Evolutionary conservation across 2,329 filamentous ascomycete species (phyloP).

Genomic region (Aspergillus tamarii): DNA sequence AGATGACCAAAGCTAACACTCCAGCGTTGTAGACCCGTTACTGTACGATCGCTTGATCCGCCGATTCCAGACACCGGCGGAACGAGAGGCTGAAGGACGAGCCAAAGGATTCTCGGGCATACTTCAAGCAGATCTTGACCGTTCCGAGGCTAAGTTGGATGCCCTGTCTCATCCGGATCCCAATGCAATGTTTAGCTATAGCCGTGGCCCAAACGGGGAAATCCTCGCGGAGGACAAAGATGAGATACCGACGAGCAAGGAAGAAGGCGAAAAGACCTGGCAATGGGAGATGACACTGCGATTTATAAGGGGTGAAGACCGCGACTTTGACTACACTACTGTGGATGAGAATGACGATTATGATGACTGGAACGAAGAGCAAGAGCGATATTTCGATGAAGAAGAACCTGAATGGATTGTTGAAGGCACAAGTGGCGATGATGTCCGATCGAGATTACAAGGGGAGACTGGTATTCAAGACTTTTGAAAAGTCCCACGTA

Average conservation of each 20-base stretch:
- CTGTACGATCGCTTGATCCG: conserved; percentile 81
- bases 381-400: conserved; percentile 80
- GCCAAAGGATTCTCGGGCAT: conserved; percentile 77
- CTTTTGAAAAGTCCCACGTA: conserved; percentile 53
- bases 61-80: conserved; percentile 71
- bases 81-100: conserved; percentile 73
- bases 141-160: conserved; percentile 75
- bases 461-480: conserved; percentile 75
- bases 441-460: conserved; percentile 29
- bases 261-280: conserved; percentile 73
- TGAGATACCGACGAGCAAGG: conserved; percentile 60
- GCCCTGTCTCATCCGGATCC: conserved; percentile 60
- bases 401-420: conserved; percentile 72
- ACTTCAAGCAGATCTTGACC: conserved; percentile 74
- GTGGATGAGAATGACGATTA: conserved; percentile 75
- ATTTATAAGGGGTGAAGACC: conserved; percentile 74
- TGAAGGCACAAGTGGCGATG: conserved; percentile 45
- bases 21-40: conserved; percentile 63
- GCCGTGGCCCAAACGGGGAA: conserved; percentile 56
- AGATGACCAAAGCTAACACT: conserved; percentile 31
- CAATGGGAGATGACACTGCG: conserved; percentile 70
- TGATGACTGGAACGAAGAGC: conserved; percentile 66
- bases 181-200: conserved; percentile 54
- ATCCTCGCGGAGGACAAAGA: conserved; percentile 63
- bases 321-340: conserved; percentile 73